These are phyloP conservation scores for Glycyrrhiza uralensis DNA, from an alignment of 306 rosid species.

Conservation along the genomic window DNA sequence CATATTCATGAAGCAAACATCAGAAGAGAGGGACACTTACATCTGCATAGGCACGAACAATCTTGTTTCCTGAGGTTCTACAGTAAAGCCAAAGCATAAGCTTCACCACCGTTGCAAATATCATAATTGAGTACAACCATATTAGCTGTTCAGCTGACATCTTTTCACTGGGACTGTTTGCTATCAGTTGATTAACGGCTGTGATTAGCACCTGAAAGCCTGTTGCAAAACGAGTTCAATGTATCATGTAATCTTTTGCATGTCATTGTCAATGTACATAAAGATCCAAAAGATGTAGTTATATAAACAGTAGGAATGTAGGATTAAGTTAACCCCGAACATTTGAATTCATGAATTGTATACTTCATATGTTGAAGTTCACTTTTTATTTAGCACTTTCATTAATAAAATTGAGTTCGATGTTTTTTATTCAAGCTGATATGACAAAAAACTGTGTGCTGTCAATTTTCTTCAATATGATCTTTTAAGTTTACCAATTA, in stretches of 20 bases:
- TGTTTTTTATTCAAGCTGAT: neutral
- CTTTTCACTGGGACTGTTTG: slow-evolving; percentile 43
- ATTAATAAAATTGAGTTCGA: slow-evolving; percentile 4
- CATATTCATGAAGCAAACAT: slow-evolving; percentile 10
- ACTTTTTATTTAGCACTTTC: slow-evolving; percentile 3
- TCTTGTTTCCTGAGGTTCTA: slow-evolving; percentile 70
- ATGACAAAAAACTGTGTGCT: neutral
- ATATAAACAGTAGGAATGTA: neutral
- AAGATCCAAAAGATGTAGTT: neutral
- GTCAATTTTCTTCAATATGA: neutral
- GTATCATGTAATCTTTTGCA: neutral
- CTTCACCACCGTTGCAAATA: slow-evolving; percentile 72
- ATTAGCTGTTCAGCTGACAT: slow-evolving; percentile 52
- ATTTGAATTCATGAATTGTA: neutral
- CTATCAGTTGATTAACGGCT: slow-evolving; percentile 63
- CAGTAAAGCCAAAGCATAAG: slow-evolving; percentile 87
- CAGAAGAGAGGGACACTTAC: slow-evolving; percentile 31
- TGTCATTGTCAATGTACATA: neutral
- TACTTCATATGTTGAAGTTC: neutral
- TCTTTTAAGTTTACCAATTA: neutral
- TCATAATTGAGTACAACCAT: slow-evolving; percentile 78
- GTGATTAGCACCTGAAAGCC: slow-evolving; percentile 88
- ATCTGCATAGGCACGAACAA: slow-evolving; percentile 89
- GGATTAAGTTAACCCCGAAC: too few relatives aligned
- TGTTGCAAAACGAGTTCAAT: slow-evolving; percentile 31